Evolutionary conservation across 306 rosid species (phyloP), one percentile per base, ranked within the genome.

Genomic region (Fragaria ananassa): DNA sequence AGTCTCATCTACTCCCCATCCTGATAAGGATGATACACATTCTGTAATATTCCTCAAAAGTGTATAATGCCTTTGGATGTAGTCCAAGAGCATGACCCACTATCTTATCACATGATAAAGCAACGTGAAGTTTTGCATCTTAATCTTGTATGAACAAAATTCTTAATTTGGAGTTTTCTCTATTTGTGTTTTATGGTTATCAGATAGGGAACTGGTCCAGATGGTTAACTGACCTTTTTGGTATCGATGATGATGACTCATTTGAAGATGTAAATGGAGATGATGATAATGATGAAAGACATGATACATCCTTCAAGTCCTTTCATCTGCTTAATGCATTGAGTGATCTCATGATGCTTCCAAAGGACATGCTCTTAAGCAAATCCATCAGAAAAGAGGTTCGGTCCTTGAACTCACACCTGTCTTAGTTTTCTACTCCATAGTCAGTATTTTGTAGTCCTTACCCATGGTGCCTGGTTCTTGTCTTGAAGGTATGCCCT

Each of bases 121-220:
- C 25, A 49, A 23, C 18, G 3, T 23, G 34, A 49, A 80, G 25
- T 73, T 76, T 23, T 79, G 23, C 68, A 47, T 79, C 51, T 51
- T 58, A 57, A 27, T 4, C 18, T 50, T 37, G 17, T 60, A 14
- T 29, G 54, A 19, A 71, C 54, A 64, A 70, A 56, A 31, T 34
- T 13, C 9, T 61, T 35, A 25, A 62, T 68, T 70, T 73, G 74
- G 31, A 45, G 31, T 27, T 66, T 35, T 74, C 73, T 42, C 25
- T 8, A 18, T 62, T 80, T 74, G 41, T 82, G 83, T 62, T 74
- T 39, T 81, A 54, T 27, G 82, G 71, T 70, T 53, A 63, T 79
- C 82, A 95, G 99, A 91, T 95, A 81, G 99, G 99, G 71, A 92
- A 89, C 93, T 95, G 99, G 99, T 95, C 98, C 37, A 88, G 91